These are phyloP conservation scores for Linnemannia hyalina DNA, from an alignment of 192 early-diverging fungal genomes.

Conservation along the genomic window DNA sequence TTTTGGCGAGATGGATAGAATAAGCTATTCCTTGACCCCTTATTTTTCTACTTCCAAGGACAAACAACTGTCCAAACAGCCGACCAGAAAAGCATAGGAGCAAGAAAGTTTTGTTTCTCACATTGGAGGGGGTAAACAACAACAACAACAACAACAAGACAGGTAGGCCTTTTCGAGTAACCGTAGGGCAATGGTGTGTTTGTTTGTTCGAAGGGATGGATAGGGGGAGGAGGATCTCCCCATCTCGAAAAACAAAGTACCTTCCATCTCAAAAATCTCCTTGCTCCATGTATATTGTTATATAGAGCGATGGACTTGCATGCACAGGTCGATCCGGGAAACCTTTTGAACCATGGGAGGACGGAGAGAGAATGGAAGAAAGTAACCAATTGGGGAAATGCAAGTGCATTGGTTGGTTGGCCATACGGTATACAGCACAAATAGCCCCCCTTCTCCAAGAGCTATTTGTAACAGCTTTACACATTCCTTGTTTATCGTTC, in stretches of 20 bases:
- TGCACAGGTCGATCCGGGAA: neutral
- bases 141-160: no score
- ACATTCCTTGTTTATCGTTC: neutral
- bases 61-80: no score
- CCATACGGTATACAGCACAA: neutral
- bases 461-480: neutral
- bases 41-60: no score
- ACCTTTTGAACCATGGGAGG: neutral
- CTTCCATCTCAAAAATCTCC: constrained; percentile 1
- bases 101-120: no score
- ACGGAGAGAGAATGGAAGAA: neutral
- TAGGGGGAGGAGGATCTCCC: neutral
- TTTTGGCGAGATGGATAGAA: no score
- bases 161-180: no score
- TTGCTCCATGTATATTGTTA: neutral
- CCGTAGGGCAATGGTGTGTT: neutral
- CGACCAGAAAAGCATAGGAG: no score
- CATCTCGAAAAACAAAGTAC: neutral
- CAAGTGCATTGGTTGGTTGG: neutral
- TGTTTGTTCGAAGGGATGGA: neutral
- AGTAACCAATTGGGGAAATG: neutral
- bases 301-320: constrained; percentile 2
- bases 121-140: no score
- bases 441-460: neutral
- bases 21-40: no score